Evolutionary conservation across 2,329 filamentous ascomycete species (phyloP), one percentile per base, ranked within the genome.

Genomic region (Fusarium avenaceum): DNA sequence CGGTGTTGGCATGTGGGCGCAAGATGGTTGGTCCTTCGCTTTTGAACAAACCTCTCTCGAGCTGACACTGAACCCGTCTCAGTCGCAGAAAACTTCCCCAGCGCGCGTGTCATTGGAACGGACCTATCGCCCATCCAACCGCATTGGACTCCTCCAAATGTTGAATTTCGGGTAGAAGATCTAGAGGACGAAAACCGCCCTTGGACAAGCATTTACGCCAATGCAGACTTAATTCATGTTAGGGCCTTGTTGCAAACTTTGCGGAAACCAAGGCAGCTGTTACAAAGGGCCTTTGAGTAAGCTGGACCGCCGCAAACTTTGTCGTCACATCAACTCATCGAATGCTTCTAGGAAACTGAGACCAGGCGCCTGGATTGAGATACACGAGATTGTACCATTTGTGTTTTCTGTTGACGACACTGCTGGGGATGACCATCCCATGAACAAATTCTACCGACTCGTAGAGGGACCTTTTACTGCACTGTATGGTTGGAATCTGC

Each of bases 1-100:
- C 6, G 84, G 84, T 7, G 82, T 81, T 32, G 83, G 83, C 28
- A 80, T 87, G 42, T 89, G 87, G 87, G 86, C 86, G 4, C 82
- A 87, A 53, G 83, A 84, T 68, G 76, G 83, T 84, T 70, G 38
- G 78, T 76, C 19, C 19, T 26, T 55, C 52, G 6, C 20, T 24
- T 15, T 42, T 30, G 39, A 26, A 20, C 24, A 20, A 13, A 42
- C 9, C 14, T 14, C 33, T 54, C 40, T 33, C 45, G 40, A 15
- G 42, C 48, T 50, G 45, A 68, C 66, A 65, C 45, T n/a, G 30
- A 40, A 14, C 22, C 39, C 50, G 28, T 51, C 26, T 38, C 63
- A 85, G 83, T 84, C 51, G 83, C 81, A 45, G 82, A 84, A 55
- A 75, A 72, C 32, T 82, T 79, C 42, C 82, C 82, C 32, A 80